Base-by-base conservation (phyloP, 2,329 filamentous ascomycete genomes). In the Ophiognomonia clavigignenti-juglandacearum region DNA sequence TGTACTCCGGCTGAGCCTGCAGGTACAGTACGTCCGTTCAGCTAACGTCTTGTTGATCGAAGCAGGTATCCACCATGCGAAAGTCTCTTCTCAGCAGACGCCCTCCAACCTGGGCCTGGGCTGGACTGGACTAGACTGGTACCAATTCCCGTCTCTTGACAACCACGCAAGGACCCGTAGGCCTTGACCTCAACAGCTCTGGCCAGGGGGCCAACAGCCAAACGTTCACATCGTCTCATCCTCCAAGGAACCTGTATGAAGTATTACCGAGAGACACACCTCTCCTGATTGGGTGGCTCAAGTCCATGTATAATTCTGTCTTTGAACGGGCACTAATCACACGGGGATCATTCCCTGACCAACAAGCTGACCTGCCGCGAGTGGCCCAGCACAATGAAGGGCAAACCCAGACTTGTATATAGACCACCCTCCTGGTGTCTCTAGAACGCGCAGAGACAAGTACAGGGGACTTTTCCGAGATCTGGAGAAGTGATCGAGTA, bases 161-260 rank as follows among this genome's bases (percentile, higher is more conserved):
- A 53, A 48, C 48, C 45, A 53, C 31, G 51, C 48, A 53, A 44
- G 44, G 39, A 53, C 35, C 51, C 51, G 50, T 24, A 18, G 23
- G 36, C 16, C 26, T 35, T 38, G 36, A 22, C 23, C 9, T 16
- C 41, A 43, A 48, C 24, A 45, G 37, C 29, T 26, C 35, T 18
- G 37, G 31, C 20, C 37, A 31, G 32, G 24, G 22, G 9, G 26
- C 46, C 22, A 42, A 42, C 46, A 19, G 23, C 26, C 46, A 48
- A 29, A 48, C 41, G 26, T 22, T 31, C 32, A 26, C 40, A 16
- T 22, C 36, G 24, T 38, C 11, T 43, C 20, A 13, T 19, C 39
- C 39, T 26, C 9, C 13, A 7, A 11, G 22, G 24, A 31, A 29
- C 14, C 19, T 41, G 18, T 32, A 27, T 11, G 19, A 16, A 20